Base-by-base conservation (phyloP, 768 basidiomycete genomes). In the Amanita pseudoporphyria region DNA sequence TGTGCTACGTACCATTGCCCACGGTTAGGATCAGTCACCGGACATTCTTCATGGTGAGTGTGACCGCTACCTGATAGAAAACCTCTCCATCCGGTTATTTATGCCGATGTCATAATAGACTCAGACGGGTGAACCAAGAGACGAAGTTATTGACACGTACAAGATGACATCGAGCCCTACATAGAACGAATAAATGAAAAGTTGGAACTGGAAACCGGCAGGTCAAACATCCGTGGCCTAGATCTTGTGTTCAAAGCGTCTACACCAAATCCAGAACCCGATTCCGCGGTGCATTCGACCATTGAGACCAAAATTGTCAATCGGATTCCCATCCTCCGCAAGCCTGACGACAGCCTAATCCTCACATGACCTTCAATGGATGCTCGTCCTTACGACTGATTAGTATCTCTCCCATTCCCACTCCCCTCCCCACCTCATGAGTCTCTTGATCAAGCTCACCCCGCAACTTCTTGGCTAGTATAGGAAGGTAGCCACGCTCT, bases 401-500 rank as follows among this genome's bases (percentile, higher is more conserved):
- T 38, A 81, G 60, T 28, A 97, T 77, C 51, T 84, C 76, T 55
- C 81, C 62, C 19, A 67, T 72, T 32, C 60, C 64, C 53, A 72
- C 61, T 36, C 60, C 65, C 52, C 64, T 54, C 40, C 60, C 59
- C 35, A 36, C 12, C 53, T 56, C 58, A 52, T 12, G 31, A 33
- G 56, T 61, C 16, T 62, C 63, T 45, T 65, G 58, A 38, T 65
- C 63, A 52, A 87, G 67, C 62, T 82, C 77, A 42, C 60, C 56
- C 52, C 64, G 60, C 53, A 97, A 71, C 65, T 79, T 82, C 10
- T 70, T 64, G 33, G 82, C 82, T 28, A 97, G 76, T 19, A 79
- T 69, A 14, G 82, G 78, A 48, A 98, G 82, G 67, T 90, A 97
- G 0, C 91, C 91, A 28, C 94, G 86, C 68, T 98, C 95, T 38